Evolutionary conservation across 257 asterid species (phyloP).

Genomic region (Fraxinus quadrangulata): DNA sequence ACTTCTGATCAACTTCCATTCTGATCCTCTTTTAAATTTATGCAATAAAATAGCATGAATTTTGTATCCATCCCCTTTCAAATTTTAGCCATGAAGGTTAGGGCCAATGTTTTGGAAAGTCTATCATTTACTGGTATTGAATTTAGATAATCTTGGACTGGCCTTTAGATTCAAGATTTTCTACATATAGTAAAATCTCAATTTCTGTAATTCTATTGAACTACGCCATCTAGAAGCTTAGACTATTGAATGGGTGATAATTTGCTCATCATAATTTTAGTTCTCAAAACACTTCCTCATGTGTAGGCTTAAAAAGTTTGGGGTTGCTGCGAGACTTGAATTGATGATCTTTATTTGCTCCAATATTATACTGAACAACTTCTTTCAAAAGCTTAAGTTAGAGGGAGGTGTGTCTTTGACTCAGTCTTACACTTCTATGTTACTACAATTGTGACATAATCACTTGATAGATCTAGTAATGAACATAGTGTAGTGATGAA

Average conservation of each 20-base stretch:
- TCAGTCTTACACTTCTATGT: no score
- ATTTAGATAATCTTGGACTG: background rate
- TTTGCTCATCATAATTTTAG: no score
- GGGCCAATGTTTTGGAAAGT: background rate
- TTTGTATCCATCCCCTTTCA: background rate
- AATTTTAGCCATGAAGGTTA: background rate
- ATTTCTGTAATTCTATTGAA: background rate
- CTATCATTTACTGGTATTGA: background rate
- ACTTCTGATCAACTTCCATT: background rate
- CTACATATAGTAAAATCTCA: background rate
- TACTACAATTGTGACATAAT: no score
- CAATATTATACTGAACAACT: background rate
- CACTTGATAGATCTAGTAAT: no score
- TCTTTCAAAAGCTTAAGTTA: no score
- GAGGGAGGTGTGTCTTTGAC: no score
- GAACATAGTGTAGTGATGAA: no score
- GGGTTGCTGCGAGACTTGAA: background rate
- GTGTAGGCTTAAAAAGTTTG: background rate
- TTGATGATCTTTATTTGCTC: background rate
- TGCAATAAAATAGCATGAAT: background rate
- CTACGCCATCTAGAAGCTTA: no score
- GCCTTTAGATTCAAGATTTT: background rate
- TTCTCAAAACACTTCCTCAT: background rate
- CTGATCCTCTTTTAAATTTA: background rate
- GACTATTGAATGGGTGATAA: background rate